Evolutionary conservation across 441 rosid species (phyloP).

Genomic region (Hypseocharis bilobata): DNA sequence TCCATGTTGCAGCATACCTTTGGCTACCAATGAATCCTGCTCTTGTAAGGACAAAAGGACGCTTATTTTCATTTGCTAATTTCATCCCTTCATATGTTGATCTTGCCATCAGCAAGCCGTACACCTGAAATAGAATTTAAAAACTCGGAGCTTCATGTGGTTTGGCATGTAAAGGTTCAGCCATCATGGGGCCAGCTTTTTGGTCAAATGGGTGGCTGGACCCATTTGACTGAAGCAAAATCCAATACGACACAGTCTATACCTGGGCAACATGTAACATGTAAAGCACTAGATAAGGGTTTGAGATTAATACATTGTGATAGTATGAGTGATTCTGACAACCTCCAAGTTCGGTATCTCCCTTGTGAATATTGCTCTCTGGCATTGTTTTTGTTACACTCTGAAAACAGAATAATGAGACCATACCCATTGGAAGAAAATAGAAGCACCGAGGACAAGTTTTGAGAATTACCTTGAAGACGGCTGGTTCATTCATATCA

Average conservation of each 20-base stretch:
- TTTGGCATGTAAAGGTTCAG: not conserved
- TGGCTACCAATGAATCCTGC: conserved; percentile 94
- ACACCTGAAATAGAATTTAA: conserved; percentile 42
- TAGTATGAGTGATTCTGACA: conserved; percentile 69
- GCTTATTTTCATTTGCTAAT: conserved; percentile 59
- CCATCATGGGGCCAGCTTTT: not conserved
- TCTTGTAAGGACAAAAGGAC: conserved; percentile 89
- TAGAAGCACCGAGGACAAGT: not conserved
- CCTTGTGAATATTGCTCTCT: conserved; percentile 66
- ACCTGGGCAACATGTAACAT: not conserved
- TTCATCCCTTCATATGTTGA: conserved; percentile 80
- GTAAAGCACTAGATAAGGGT: conserved; percentile 5
- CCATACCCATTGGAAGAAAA: conserved; percentile 9
- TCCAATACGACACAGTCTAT: not conserved
- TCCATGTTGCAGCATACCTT: conserved; percentile 91
- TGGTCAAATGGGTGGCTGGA: not conserved
- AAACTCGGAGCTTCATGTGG: conserved; percentile 12
- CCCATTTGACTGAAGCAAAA: not conserved
- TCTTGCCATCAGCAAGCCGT: conserved; percentile 90
- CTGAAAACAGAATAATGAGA: conserved; percentile 35
- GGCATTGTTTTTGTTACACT: conserved; percentile 86
- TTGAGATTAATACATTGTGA: conserved; percentile 62
- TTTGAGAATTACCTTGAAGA: conserved; percentile 53
- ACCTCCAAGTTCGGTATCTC: conserved; percentile 80
- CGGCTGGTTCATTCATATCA: conserved; percentile 92